phyloP scores from a whole-genome alignment of 2,329 filamentous ascomycete genomes.

The Fusarium palustre region DNA sequence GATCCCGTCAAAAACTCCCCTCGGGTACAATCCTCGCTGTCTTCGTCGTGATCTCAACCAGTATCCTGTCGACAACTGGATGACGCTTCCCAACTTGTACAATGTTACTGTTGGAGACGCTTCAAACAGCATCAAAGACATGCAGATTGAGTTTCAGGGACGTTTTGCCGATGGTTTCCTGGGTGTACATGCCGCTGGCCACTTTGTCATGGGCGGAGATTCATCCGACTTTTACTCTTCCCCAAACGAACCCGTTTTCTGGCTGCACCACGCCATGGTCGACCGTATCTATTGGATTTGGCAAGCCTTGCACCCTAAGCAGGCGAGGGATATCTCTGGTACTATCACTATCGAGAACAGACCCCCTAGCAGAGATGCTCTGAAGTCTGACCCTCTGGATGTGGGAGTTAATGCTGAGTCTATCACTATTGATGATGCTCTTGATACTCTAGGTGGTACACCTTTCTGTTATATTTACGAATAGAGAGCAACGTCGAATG shows the following conservation, averaged over 20 bases:
- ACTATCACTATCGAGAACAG: slow-evolving; percentile 15
- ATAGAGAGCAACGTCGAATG: not conserved
- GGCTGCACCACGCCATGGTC: slow-evolving; percentile 16
- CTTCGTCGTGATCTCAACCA: slow-evolving; percentile 1
- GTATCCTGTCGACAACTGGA: slow-evolving; percentile 5
- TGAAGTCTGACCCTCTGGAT: slow-evolving; percentile 2
- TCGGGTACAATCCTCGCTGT: slow-evolving; percentile 7
- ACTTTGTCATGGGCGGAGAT: slow-evolving; percentile 10
- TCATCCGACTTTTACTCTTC: slow-evolving; percentile 21
- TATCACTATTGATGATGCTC: not conserved
- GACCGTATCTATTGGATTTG: slow-evolving; percentile 19
- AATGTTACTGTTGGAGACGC: slow-evolving; percentile 6
- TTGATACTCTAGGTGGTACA: not conserved
- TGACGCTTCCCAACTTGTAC: not conserved
- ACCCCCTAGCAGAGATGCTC: slow-evolving; percentile 4
- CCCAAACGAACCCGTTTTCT: slow-evolving; percentile 10
- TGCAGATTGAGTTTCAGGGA: slow-evolving; percentile 17
- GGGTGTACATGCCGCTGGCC: slow-evolving; percentile 7
- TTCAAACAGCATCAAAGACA: not conserved
- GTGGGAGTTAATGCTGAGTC: slow-evolving; percentile 4
- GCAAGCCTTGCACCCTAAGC: slow-evolving; percentile 10
- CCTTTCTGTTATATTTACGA: slow-evolving; percentile 14
- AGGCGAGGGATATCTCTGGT: slow-evolving; percentile 9
- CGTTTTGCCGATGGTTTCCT: slow-evolving; percentile 6
- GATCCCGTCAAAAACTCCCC: not conserved